phyloP scores from a whole-genome alignment of 345 rosid species.

The Euclidium syriacum region DNA sequence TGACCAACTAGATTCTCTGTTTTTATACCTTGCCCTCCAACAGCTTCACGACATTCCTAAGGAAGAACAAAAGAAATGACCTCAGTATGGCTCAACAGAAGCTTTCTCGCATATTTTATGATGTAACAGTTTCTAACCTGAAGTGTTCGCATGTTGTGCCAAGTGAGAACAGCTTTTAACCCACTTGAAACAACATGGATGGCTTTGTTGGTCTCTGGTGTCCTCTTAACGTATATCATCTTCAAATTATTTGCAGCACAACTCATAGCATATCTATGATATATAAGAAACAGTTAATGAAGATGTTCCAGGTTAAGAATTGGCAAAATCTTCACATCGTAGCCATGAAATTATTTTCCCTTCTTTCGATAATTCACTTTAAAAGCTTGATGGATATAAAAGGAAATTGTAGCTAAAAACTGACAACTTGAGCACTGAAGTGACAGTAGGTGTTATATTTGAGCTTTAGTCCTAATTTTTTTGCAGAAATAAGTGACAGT shows the following conservation, averaged over 20 bases:
- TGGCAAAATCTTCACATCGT: background rate
- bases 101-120: background rate
- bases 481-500: background rate
- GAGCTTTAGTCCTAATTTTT: background rate
- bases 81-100: background rate
- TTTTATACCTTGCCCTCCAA: constrained; percentile 94
- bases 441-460: background rate
- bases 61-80: background rate
- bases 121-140: constrained; percentile 49
- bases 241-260: constrained; percentile 78
- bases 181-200: constrained; percentile 85
- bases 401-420: background rate
- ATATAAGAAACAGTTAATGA: background rate
- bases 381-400: background rate
- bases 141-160: constrained; percentile 96
- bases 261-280: constrained; percentile 75
- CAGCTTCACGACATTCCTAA: constrained; percentile 97
- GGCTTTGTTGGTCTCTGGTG: constrained; percentile 69
- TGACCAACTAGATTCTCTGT: constrained; percentile 88
- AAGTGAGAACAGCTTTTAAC: constrained; percentile 64
- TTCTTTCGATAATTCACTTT: background rate
- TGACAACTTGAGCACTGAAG: background rate
- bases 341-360: background rate
- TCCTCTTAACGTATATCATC: constrained; percentile 65
- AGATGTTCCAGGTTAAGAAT: background rate